These are phyloP conservation scores for Linum lewisii DNA, from an alignment of 345 rosid genomes.

Conservation along the genomic window DNA sequence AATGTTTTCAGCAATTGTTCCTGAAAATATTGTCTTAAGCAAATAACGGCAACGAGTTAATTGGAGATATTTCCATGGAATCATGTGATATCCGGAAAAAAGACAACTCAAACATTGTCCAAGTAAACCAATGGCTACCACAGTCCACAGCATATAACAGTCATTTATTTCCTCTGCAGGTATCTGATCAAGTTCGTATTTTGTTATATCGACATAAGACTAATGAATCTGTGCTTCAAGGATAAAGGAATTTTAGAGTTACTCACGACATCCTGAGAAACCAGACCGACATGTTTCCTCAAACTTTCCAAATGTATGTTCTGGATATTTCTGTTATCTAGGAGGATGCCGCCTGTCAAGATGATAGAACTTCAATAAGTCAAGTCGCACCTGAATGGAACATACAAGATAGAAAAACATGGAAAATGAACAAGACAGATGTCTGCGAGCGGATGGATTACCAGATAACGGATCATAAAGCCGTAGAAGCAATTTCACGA, in stretches of 20 bases:
- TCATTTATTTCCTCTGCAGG: neutral
- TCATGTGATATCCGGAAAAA: neutral
- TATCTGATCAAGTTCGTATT: neutral
- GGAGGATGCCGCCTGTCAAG: slow-evolving; percentile 46
- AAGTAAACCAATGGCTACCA: neutral
- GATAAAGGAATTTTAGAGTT: slow-evolving; percentile 7
- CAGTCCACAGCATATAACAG: neutral
- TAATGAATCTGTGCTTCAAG: neutral
- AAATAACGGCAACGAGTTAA: slow-evolving; percentile 11
- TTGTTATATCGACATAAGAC: too few relatives aligned
- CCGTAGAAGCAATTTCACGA: slow-evolving; percentile 83
- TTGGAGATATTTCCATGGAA: slow-evolving; percentile 4
- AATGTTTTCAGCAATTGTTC: slow-evolving; percentile 90
- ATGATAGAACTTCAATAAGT: slow-evolving; percentile 4
- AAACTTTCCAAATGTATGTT: slow-evolving; percentile 51
- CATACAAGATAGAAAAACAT: slow-evolving; percentile 1
- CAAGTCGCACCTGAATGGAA: neutral
- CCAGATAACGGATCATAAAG: slow-evolving; percentile 79
- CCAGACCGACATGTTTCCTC: slow-evolving; percentile 80
- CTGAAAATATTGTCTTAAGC: slow-evolving; percentile 72
- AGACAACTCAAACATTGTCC: neutral
- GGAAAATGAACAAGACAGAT: neutral
- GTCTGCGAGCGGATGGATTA: slow-evolving; percentile 16
- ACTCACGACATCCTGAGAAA: slow-evolving; percentile 91
- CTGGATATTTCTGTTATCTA: slow-evolving; percentile 58